A percentile compares a stretch with the other conserved stretches of the same genome.
phyloP scores from a whole-genome alignment of 176 grass and related monocot genomes.

The Oryza brachyantha region DNA sequence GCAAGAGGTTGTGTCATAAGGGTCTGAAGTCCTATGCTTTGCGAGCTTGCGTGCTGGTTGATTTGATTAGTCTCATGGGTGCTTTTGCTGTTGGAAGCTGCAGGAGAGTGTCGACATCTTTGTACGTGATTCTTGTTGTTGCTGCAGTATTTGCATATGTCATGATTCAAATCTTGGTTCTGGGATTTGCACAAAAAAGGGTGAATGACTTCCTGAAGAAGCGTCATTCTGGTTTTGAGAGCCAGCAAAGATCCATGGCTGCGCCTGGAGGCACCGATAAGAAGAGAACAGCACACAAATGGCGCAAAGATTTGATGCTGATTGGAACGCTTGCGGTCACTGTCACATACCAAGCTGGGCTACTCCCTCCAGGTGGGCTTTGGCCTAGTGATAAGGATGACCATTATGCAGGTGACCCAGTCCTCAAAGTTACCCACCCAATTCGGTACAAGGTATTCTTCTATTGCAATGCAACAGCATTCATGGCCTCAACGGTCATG shows the following conservation, averaged over 20 bases:
- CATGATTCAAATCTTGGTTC: constrained; percentile 23
- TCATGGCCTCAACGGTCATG: constrained; percentile 45
- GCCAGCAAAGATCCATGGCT: neutral
- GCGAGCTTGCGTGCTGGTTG: constrained; percentile 26
- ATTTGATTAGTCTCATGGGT: constrained; percentile 49
- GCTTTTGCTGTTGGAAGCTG: constrained; percentile 47
- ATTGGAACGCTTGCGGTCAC: constrained; percentile 50
- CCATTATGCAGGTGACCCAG: constrained; percentile 31
- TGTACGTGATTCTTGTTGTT: constrained; percentile 37
- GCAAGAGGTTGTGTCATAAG: constrained; percentile 32
- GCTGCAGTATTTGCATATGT: constrained; percentile 28
- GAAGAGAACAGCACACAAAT: constrained; percentile 35
- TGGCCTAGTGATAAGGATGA: constrained; percentile 32
- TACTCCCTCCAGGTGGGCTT: constrained; percentile 48
- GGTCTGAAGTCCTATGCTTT: constrained; percentile 28
- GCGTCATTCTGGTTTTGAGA: neutral
- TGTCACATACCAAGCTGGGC: constrained; percentile 55
- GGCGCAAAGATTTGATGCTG: constrained; percentile 55
- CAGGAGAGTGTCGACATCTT: constrained; percentile 37
- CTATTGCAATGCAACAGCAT: constrained; percentile 45
- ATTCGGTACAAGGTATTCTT: constrained; percentile 39
- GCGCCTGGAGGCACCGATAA: neutral
- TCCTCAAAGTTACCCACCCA: constrained; percentile 34
- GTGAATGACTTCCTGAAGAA: neutral
- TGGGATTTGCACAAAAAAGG: constrained; percentile 37